Evolutionary conservation across 148 eudicot species (phyloP).

Genomic region (Agrostemma githago): DNA sequence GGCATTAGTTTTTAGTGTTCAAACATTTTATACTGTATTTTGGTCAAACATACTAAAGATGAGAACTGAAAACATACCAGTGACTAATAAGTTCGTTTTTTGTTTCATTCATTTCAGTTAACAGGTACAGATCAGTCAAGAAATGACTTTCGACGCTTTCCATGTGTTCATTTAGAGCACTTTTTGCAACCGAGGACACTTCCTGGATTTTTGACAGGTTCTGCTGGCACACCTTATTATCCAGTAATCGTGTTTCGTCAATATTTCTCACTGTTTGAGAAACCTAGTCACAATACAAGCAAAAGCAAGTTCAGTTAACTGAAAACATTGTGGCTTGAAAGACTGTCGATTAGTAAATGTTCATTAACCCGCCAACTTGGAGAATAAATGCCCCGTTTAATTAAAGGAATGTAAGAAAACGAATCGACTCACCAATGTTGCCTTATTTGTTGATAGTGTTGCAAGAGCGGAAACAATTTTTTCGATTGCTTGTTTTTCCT

Average conservation of each 20-base stretch:
- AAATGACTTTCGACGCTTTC: constrained; percentile 48
- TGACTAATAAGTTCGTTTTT: constrained; percentile 49
- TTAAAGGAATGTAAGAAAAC: neutral
- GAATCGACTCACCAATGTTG: constrained; percentile 37
- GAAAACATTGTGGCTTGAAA: neutral
- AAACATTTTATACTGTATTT: neutral
- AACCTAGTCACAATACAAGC: constrained; percentile 40
- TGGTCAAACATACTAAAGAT: neutral
- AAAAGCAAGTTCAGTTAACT: neutral
- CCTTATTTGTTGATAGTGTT: constrained; percentile 47
- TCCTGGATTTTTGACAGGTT: constrained; percentile 51
- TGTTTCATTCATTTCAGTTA: constrained; percentile 47
- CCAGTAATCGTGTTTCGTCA: constrained; percentile 32
- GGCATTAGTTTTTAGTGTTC: neutral
- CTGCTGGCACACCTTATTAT: constrained; percentile 36
- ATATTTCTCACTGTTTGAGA: constrained; percentile 54
- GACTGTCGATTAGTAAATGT: no score
- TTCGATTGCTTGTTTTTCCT: constrained; percentile 68
- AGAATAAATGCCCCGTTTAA: no score
- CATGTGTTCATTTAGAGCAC: constrained; percentile 40
- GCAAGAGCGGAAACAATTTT: constrained; percentile 57
- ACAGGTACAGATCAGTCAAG: constrained; percentile 48
- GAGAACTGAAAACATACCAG: constrained; percentile 46
- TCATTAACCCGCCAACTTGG: no score
- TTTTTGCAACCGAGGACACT: constrained; percentile 46